Base-by-base conservation (phyloP, 257 asterid species). In the Ophiorrhiza pumila region DNA sequence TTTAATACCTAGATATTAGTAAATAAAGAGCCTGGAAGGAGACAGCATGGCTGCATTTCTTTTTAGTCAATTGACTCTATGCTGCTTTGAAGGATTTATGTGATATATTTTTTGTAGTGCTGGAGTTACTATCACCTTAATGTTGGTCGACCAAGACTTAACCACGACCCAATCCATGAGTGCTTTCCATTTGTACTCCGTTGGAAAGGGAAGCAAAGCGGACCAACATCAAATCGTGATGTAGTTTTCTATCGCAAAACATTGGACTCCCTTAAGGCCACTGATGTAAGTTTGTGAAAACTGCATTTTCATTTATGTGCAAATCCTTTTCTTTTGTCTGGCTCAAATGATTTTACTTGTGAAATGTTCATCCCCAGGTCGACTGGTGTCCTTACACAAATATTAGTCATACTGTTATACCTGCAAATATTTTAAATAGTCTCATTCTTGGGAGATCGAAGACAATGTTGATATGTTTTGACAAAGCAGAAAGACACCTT, bases 61-160 rank as follows among this genome's bases (percentile, higher is more conserved):
- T 15, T 62, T 20, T 62, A 52, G 34, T 67, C 35, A 46, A 61
- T 71, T 70, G 34, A 73, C 60, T 32, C n/a, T 32, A 34, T 73
- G 11, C 60, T 65, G 37, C 35, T 68, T 52, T n/a, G 34, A 55
- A 73, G 22, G 39, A 17, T 61, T 52, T 71, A 34, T 64, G 60
- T 67, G 70, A 23, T 73, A 53, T 56, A 61, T 71, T 55, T 83
- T 67, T 78, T 92, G 90, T 78, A 95, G 99, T 91, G 99, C 86
- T 95, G 96, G 99, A 95, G 98, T 84, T 92, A 90, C 88, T 95
- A 90, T 84, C 98, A 89, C 83, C 89, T 90, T 75, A 88, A 88
- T 69, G 84, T 92, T 14, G 97, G 99, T 64, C 87, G 96, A 53
- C 99, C 98, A 23, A 87, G 87, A 74, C 96, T 95, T 78, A 94